phyloP scores from a whole-genome alignment of 352 stramenopile genomes.

The Phytophthora brassicae region DNA sequence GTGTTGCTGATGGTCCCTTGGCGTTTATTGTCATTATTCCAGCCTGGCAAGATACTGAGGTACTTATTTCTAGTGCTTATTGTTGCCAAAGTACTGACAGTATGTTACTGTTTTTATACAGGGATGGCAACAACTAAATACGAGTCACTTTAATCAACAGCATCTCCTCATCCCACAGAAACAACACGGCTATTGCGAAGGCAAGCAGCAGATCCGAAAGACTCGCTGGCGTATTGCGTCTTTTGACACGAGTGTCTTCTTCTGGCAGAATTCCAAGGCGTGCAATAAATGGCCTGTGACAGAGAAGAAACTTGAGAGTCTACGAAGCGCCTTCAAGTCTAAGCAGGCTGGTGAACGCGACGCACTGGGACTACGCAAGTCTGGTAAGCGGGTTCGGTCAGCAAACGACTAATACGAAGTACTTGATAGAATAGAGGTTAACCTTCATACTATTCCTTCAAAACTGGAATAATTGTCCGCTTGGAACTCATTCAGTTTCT shows the following conservation, averaged over 20 bases:
- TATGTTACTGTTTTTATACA: conserved; percentile 13
- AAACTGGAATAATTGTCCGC: conserved; percentile 16
- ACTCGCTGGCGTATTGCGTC: conserved; percentile 90
- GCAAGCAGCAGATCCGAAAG: conserved; percentile 89
- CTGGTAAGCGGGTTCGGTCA: conserved; percentile 62
- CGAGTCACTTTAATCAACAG: conserved; percentile 73
- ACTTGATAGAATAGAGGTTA: conserved; percentile 25
- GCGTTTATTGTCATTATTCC: conserved; percentile 93
- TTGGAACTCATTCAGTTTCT: not conserved
- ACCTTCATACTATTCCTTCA: conserved; percentile 2
- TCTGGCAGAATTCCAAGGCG: conserved; percentile 92
- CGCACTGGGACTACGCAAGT: conserved; percentile 62
- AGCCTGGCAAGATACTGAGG: conserved; percentile 83
- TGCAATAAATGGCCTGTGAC: conserved; percentile 70
- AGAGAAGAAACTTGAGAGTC: conserved; percentile 45
- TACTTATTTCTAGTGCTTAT: conserved; percentile 11
- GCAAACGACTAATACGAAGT: conserved; percentile 29
- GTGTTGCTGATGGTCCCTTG: conserved; percentile 60
- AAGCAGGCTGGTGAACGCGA: conserved; percentile 81
- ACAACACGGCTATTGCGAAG: conserved; percentile 90
- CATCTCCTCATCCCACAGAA: conserved; percentile 81
- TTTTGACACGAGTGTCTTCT: conserved; percentile 96
- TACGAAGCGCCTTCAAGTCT: conserved; percentile 69
- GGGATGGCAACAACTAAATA: conserved; percentile 80
- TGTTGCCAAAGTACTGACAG: not conserved